These are phyloP conservation scores for Aureobasidium sp. DNA, from an alignment of 2,329 filamentous ascomycete species.

Conservation along the genomic window DNA sequence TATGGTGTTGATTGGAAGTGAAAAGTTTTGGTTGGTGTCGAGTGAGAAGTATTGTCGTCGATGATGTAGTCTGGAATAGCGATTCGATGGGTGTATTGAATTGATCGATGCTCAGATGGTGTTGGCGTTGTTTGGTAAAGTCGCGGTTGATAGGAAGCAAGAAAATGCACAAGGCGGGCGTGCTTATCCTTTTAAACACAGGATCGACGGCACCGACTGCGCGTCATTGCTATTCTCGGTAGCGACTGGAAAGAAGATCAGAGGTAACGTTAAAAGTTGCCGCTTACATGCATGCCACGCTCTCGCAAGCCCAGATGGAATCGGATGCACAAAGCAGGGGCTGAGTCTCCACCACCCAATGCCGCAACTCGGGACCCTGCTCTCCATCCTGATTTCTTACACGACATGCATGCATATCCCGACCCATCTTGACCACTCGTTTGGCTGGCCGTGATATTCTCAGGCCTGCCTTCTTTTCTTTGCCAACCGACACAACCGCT, in stretches of 20 bases:
- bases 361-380: constrained; percentile 5
- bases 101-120: not conserved
- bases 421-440: not conserved
- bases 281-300: not conserved
- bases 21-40: not conserved
- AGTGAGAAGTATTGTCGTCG: not conserved
- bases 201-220: not conserved
- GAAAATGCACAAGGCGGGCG: not conserved
- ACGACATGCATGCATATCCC: constrained; percentile 1
- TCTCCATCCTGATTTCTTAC: not conserved
- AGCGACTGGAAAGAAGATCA: not conserved
- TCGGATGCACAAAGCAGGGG: constrained; percentile 7
- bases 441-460: not conserved
- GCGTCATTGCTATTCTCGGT: constrained; percentile 13
- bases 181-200: not conserved
- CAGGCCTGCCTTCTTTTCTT: not conserved
- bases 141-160: not conserved
- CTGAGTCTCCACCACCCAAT: not conserved
- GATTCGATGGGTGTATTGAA: not conserved
- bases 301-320: not conserved
- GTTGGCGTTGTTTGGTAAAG: not conserved
- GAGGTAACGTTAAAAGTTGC: constrained; percentile 4
- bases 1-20: not conserved
- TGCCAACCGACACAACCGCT: not conserved
- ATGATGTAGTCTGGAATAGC: not conserved